Conservation (phyloP, 495 filamentous ascomycete species). For the Penicillium parvum region DNA sequence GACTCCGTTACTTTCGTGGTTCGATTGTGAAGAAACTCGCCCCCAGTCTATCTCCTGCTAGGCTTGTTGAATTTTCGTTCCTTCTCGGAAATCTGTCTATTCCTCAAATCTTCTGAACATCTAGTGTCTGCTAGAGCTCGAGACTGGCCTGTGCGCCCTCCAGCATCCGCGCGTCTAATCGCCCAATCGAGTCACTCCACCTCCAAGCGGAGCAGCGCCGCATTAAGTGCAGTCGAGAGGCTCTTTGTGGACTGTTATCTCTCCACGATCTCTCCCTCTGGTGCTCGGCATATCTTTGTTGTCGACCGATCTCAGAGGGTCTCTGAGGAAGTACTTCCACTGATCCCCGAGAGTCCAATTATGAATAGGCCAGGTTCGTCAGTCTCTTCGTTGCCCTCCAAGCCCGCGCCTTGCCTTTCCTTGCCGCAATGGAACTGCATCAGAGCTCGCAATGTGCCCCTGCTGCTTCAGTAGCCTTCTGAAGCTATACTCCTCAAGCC, state of each 20-base stretch:
- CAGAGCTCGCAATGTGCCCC: neutral
- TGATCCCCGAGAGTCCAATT: conserved; percentile 5
- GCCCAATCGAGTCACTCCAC: conserved; percentile 36
- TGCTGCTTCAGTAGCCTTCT: neutral
- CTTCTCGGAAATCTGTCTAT: neutral
- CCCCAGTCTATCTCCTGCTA: neutral
- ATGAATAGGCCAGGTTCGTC: conserved; percentile 47
- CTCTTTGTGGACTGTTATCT: conserved; percentile 24
- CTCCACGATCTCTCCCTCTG: conserved; percentile 18
- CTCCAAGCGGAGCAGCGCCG: conserved; percentile 35
- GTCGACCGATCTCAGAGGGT: conserved; percentile 9
- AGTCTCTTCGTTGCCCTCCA: conserved; percentile 20
- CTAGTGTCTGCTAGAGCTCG: neutral
- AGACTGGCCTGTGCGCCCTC: conserved; percentile 24
- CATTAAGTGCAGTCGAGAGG: conserved; percentile 34
- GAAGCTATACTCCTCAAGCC: neutral
- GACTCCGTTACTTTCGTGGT: neutral
- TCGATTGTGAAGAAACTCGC: neutral
- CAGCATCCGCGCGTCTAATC: conserved; percentile 36
- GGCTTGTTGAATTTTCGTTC: neutral
- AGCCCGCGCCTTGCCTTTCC: conserved; percentile 7
- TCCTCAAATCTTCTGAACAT: neutral
- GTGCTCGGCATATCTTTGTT: conserved; percentile 5
- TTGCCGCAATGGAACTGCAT: conserved; percentile 8
- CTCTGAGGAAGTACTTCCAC: neutral